These are phyloP conservation scores for Aspergillus neotritici DNA, from an alignment of 2,329 filamentous ascomycete species.

Conservation along the genomic window DNA sequence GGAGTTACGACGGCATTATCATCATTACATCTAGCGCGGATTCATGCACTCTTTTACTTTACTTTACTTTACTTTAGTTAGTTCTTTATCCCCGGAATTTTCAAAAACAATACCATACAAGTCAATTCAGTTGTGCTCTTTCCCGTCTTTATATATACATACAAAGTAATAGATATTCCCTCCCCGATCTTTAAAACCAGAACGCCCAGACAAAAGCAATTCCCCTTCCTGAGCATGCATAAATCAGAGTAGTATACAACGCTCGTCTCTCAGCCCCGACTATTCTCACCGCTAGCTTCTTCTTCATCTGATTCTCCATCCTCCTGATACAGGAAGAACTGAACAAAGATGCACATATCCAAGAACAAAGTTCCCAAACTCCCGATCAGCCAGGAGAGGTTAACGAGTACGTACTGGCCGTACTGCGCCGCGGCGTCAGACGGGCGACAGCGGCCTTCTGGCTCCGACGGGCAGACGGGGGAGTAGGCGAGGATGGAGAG, in stretches of 20 bases:
- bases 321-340: slow-evolving; percentile 78
- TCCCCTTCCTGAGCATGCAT: too few relatives aligned
- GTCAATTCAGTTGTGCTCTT: too few relatives aligned
- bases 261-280: background rate
- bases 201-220: background rate
- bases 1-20: background rate
- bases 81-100: background rate
- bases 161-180: too few relatives aligned
- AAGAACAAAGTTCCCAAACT: slow-evolving; percentile 81
- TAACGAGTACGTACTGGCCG: slow-evolving; percentile 77
- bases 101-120: too few relatives aligned
- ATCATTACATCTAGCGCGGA: slow-evolving; percentile 1
- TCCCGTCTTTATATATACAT: too few relatives aligned
- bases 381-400: slow-evolving; percentile 83
- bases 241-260: too few relatives aligned
- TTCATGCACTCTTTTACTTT: background rate
- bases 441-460: slow-evolving; percentile 47
- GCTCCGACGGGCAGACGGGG: slow-evolving; percentile 54
- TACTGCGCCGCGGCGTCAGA: slow-evolving; percentile 67
- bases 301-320: slow-evolving; percentile 20
- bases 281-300: slow-evolving; percentile 6
- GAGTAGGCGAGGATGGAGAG: slow-evolving; percentile 87
- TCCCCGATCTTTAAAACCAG: background rate
- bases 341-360: slow-evolving; percentile 79
- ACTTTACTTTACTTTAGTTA: background rate